Evolutionary conservation across 225 moss, liverwort and hornwort species (phyloP).

Genomic region (Takakia lepidozioides): DNA sequence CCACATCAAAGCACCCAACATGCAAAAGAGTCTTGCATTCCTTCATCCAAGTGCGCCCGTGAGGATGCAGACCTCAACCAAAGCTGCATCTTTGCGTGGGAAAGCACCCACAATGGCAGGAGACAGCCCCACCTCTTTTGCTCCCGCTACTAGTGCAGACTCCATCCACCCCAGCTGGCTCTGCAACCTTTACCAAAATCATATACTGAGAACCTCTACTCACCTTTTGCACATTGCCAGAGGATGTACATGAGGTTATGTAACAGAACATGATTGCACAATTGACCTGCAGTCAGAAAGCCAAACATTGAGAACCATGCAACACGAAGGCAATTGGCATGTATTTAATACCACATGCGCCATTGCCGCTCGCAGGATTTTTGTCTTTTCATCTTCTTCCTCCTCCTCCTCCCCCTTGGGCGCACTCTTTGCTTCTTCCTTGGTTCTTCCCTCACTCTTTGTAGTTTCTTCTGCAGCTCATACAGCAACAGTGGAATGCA

Average conservation of each 20-base stretch:
- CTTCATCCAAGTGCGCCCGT: neutral
- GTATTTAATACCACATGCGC: conserved; percentile 41
- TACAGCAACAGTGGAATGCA: too few species aligned
- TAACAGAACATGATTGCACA: neutral
- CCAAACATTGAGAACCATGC: neutral
- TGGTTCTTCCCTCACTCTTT: too few species aligned
- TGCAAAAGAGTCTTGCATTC: too few species aligned
- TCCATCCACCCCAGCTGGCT: conserved; percentile 52
- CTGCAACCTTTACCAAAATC: conserved; percentile 11
- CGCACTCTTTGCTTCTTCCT: conserved; percentile 10
- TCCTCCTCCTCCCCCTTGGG: conserved; percentile 12
- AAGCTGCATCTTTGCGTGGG: conserved; percentile 43
- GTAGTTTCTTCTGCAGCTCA: too few species aligned
- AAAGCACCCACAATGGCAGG: conserved; percentile 49
- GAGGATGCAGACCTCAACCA: conserved; percentile 43
- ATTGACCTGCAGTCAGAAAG: neutral
- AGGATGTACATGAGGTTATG: neutral
- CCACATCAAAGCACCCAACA: too few species aligned
- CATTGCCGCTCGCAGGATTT: conserved; percentile 37
- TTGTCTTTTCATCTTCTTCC: conserved; percentile 32
- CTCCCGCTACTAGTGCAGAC: conserved; percentile 42
- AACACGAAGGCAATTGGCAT: neutral
- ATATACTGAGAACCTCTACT: neutral
- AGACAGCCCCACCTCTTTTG: conserved; percentile 45
- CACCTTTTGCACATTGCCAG: neutral